Percentiles rank a stretch among this genome's conserved stretches.
phyloP scores from a whole-genome alignment of 2,329 filamentous ascomycete genomes.

The Meredithiella fracta region DNA sequence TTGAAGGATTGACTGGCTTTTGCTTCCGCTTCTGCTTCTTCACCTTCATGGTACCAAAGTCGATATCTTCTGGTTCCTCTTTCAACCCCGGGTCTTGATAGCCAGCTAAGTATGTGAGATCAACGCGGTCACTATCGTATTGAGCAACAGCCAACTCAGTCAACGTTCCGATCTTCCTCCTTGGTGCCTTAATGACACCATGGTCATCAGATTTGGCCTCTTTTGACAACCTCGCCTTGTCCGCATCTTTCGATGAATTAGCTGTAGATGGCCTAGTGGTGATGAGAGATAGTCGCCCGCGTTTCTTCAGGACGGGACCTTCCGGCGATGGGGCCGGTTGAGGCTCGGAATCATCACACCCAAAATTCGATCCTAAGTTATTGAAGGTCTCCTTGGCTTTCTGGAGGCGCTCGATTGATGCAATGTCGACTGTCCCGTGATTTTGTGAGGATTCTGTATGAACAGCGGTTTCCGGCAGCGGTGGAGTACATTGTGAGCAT shows the following conservation, averaged over 20 bases:
- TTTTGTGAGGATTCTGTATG: not conserved
- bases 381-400: not conserved
- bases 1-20: constrained; percentile 17
- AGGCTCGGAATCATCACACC: not conserved
- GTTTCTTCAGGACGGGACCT: not conserved
- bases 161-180: constrained; percentile 11
- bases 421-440: not conserved
- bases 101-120: constrained; percentile 12
- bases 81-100: constrained; percentile 13
- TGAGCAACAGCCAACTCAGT: constrained; percentile 13
- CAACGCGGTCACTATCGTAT: constrained; percentile 11
- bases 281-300: not conserved
- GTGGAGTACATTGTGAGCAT: constrained; percentile 7
- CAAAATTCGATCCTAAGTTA: not conserved
- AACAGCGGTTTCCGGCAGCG: not conserved
- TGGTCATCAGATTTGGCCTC: not conserved
- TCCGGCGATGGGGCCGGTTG: not conserved
- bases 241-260: no score
- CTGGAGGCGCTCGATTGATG: not conserved
- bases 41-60: constrained; percentile 17
- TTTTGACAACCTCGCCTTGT: not conserved
- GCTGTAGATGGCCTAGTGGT: not conserved
- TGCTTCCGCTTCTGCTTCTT: constrained; percentile 22
- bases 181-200: constrained; percentile 8
- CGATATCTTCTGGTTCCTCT: not conserved